Percentiles rank a stretch among this genome's conserved stretches.
Evolutionary conservation across 768 basidiomycete genomes (phyloP).

Genomic region (Tubosaeta brunneosetosa): DNA sequence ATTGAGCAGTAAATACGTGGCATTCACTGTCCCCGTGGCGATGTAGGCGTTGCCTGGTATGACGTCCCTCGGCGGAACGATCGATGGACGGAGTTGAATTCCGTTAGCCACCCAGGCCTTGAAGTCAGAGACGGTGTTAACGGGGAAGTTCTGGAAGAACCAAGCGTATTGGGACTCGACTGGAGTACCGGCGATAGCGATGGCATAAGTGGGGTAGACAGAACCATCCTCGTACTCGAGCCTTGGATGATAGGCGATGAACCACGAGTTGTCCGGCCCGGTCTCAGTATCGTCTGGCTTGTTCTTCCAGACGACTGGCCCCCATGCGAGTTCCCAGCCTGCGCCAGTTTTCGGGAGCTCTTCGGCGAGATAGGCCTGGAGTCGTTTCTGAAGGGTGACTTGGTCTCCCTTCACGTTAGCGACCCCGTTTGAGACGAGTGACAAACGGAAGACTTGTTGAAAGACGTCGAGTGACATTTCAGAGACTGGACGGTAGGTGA

Average conservation of each 20-base stretch:
- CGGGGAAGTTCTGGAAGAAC: not conserved
- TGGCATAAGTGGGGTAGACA: not conserved
- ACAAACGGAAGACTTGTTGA: slow-evolving; percentile 4
- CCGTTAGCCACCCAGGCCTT: not conserved
- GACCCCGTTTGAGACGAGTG: not conserved
- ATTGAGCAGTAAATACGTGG: slow-evolving; percentile 1
- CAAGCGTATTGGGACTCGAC: not conserved
- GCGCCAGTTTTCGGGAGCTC: not conserved
- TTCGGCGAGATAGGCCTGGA: not conserved
- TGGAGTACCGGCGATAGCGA: slow-evolving; percentile 7
- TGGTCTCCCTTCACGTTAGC: not conserved
- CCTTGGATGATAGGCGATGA: not conserved
- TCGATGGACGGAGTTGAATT: not conserved
- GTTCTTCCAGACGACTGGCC: slow-evolving; percentile 6
- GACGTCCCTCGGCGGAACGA: not conserved
- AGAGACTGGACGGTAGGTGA: not conserved
- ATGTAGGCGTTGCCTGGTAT: not conserved
- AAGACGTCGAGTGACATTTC: slow-evolving; percentile 1
- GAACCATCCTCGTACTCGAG: slow-evolving; percentile 1
- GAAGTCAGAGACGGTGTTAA: slow-evolving; percentile 5
- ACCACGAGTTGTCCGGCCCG: slow-evolving; percentile 8
- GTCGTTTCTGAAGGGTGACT: slow-evolving; percentile 1
- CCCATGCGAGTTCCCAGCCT: slow-evolving; percentile 7
- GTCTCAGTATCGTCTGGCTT: not conserved
- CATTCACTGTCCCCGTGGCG: not conserved